Evolutionary conservation across 148 eudicot genomes (phyloP), one percentile per base, ranked within the genome.

Genomic region (Spergularia marina): DNA sequence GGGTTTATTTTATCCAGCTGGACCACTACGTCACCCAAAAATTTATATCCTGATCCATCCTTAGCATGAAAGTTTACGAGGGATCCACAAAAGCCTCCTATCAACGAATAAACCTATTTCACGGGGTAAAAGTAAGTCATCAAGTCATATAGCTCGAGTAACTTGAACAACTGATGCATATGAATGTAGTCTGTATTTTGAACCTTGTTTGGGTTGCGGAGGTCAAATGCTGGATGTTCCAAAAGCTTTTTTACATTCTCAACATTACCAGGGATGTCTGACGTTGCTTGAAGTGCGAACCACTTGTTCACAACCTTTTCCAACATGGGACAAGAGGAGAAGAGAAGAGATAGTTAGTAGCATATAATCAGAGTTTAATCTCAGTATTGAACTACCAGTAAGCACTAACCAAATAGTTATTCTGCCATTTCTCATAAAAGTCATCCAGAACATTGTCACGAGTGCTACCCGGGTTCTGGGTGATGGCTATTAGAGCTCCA

Each of bases 31-130:
- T 92, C 94, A 20, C 94, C 98, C 84, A 94, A 85, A 74, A 92
- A 95, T 84, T 86, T 86, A 86, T 95, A 92, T n/a, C 99, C 99
- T 6, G 97, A 95, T 44, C 99, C 98, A 73, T 95, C 99, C 77
- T 92, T 95, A 5, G 97, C 97, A 80, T 95, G 96, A 85, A 92
- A 95, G 73, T 95, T 95, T 65, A 95, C 92, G 58, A 88, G 97
- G 40, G 99, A 95, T 55, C 89, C 91, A 78, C 97, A 88, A 71
- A 95, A 95, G 65, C 92, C 94, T 76, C 94, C 99, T 6, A 95
- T 85, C 58, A 95, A 90, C 4, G 98, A 83, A 77, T 89, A 92
- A 30, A 95, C 98, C 98, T 93, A 82, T 54, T 13, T 56, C 74
- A 63, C 21, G 15, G 20, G 69, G 52, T 6, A 61, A 74, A 68